Evolutionary conservation across 108 stramenopile species (phyloP).

Genomic region (Discostella stelligeroides): DNA sequence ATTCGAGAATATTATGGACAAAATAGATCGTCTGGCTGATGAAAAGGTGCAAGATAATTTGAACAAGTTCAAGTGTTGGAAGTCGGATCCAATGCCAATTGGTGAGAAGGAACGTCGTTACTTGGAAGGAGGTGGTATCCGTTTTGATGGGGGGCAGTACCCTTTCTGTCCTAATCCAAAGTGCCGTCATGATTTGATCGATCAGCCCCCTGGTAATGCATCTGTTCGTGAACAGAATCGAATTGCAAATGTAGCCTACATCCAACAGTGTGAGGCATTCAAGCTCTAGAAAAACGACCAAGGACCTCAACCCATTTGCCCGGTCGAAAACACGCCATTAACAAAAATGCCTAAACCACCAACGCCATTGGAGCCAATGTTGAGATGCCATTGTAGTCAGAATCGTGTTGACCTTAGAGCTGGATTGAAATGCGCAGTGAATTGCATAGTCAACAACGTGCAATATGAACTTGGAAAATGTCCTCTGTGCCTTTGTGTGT

Average conservation of each 20-base stretch:
- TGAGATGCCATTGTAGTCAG: background rate
- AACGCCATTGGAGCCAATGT: background rate
- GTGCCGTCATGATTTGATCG: background rate
- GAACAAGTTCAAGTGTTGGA: constrained; percentile 3
- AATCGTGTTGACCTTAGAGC: background rate
- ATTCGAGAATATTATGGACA: background rate
- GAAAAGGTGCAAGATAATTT: background rate
- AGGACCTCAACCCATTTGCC: background rate
- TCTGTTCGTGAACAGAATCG: background rate
- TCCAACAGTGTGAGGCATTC: background rate
- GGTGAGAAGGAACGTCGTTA: background rate
- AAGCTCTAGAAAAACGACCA: constrained; percentile 1
- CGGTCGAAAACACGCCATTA: background rate
- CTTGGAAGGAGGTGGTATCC: background rate
- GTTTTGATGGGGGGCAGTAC: background rate
- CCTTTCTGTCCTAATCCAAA: background rate
- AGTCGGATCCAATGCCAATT: background rate
- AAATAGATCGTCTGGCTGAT: background rate
- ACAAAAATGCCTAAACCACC: background rate
- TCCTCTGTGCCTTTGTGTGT: background rate
- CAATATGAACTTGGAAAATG: background rate
- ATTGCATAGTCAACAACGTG: background rate
- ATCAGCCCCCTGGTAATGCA: background rate
- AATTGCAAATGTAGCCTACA: background rate
- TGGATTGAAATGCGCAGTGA: background rate